These are phyloP conservation scores for Cinnamomum chago DNA, from an alignment of 164 flowering plant genomes.

Conservation along the genomic window DNA sequence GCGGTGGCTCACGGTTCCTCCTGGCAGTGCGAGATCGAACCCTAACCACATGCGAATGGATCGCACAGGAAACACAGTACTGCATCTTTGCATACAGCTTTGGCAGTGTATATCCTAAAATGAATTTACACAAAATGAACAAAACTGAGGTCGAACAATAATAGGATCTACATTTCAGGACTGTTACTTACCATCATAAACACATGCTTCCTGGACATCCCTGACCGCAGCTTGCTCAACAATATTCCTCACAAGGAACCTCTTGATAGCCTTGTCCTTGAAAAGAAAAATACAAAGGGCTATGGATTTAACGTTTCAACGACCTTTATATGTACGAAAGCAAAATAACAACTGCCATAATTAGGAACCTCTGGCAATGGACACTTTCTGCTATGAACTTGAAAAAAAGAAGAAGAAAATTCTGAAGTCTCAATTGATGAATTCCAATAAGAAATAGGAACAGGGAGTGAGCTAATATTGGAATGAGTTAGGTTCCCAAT, in stretches of 20 bases:
- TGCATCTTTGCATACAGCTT: conserved; percentile 95
- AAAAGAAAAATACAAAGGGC: not conserved
- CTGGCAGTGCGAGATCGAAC: conserved; percentile 82
- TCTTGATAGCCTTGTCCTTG: conserved; percentile 91
- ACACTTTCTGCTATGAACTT: no score
- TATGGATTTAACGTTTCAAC: not conserved
- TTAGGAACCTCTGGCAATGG: no score
- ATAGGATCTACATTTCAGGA: not conserved
- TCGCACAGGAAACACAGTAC: conserved; percentile 95
- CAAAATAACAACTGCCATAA: no score
- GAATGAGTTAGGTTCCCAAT: no score
- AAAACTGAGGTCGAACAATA: not conserved
- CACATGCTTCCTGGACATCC: conserved; percentile 91
- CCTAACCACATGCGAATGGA: conserved; percentile 91
- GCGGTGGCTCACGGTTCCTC: conserved; percentile 87
- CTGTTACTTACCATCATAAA: conserved; percentile 53
- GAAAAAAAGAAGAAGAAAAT: no score
- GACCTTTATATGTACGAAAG: no score
- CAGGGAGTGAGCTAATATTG: no score
- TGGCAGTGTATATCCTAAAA: conserved; percentile 68
- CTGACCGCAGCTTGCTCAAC: conserved; percentile 95
- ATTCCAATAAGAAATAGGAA: no score
- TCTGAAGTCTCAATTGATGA: no score
- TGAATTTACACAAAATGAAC: not conserved
- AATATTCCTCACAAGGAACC: conserved; percentile 90